A percentile compares a stretch with the other conserved stretches of the same genome.
Conservation (phyloP, 208 protist genomes). For the Strigomonas culicis region DNA sequence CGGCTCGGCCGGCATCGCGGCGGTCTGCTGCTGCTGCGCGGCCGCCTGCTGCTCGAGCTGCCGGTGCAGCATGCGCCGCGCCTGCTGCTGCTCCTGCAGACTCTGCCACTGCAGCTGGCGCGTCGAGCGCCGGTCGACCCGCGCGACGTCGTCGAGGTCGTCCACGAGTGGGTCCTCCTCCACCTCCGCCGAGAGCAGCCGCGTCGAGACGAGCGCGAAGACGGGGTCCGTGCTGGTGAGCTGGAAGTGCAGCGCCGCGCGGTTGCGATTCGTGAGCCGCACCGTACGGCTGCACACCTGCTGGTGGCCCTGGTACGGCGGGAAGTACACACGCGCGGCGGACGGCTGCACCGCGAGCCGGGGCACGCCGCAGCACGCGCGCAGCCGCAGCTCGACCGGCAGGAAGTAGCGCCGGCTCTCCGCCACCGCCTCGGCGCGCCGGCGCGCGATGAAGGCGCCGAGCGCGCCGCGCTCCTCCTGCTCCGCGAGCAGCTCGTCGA, state of each 20-base stretch:
- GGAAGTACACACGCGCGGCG: constrained; percentile 42
- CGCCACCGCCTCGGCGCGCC: constrained; percentile 36
- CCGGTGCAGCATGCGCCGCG: constrained; percentile 17
- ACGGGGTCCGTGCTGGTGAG: constrained; percentile 24
- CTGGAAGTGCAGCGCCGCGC: constrained; percentile 63
- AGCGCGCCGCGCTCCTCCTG: constrained; percentile 65
- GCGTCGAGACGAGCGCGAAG: constrained; percentile 9
- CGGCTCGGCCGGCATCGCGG: background rate
- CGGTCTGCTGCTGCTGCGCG: background rate
- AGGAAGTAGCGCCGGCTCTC: constrained; percentile 62
- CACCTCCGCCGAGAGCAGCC: constrained; percentile 29
- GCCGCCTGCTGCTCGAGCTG: constrained; percentile 9
- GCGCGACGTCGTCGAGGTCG: constrained; percentile 33
- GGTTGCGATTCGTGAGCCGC: constrained; percentile 75
- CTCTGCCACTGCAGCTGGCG: constrained; percentile 6
- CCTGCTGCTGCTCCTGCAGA: constrained; percentile 14
- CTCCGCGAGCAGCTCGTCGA: constrained; percentile 55
- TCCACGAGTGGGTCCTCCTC: constrained; percentile 31
- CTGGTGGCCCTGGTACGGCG: constrained; percentile 18
- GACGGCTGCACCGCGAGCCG: constrained; percentile 73
- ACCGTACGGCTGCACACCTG: constrained; percentile 50
- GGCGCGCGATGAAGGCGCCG: constrained; percentile 43
- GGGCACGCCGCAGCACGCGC: constrained; percentile 65
- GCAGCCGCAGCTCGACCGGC: constrained; percentile 78
- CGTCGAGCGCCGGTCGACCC: background rate